These are phyloP conservation scores for Passiflora organensis DNA, from an alignment of 345 rosid genomes.

Conservation along the genomic window DNA sequence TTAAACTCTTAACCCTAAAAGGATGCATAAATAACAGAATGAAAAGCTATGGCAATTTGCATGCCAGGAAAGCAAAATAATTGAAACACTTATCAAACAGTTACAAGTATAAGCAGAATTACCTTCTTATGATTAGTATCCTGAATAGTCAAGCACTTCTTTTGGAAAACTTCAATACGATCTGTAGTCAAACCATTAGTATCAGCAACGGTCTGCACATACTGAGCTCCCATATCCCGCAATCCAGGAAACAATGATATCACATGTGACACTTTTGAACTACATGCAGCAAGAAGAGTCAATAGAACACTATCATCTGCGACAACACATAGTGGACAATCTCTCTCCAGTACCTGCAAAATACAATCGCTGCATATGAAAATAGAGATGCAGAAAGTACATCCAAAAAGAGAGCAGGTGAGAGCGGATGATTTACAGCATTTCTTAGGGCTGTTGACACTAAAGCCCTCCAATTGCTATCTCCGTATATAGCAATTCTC, in stretches of 20 bases:
- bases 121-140: slow-evolving; percentile 56
- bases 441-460: slow-evolving; percentile 47
- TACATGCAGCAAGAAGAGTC: slow-evolving; percentile 49
- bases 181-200: slow-evolving; percentile 56
- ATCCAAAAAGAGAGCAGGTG: slow-evolving; percentile 5
- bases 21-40: too few relatives aligned
- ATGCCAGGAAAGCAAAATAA: neutral
- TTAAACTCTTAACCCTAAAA: too few relatives aligned
- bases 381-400: neutral
- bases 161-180: slow-evolving; percentile 43
- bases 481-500: slow-evolving; percentile 73
- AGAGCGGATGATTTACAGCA: slow-evolving; percentile 44
- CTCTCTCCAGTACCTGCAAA: slow-evolving; percentile 64
- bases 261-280: slow-evolving; percentile 46
- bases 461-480: slow-evolving; percentile 56
- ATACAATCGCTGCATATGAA: neutral
- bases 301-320: slow-evolving; percentile 80
- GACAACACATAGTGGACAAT: slow-evolving; percentile 50
- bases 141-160: slow-evolving; percentile 38
- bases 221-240: slow-evolving; percentile 48
- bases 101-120: neutral
- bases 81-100: neutral
- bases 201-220: slow-evolving; percentile 57
- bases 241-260: slow-evolving; percentile 69
- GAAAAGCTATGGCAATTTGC: too few relatives aligned